phyloP scores from a whole-genome alignment of 2,329 filamentous ascomycete species.

The Fusarium nurragi region DNA sequence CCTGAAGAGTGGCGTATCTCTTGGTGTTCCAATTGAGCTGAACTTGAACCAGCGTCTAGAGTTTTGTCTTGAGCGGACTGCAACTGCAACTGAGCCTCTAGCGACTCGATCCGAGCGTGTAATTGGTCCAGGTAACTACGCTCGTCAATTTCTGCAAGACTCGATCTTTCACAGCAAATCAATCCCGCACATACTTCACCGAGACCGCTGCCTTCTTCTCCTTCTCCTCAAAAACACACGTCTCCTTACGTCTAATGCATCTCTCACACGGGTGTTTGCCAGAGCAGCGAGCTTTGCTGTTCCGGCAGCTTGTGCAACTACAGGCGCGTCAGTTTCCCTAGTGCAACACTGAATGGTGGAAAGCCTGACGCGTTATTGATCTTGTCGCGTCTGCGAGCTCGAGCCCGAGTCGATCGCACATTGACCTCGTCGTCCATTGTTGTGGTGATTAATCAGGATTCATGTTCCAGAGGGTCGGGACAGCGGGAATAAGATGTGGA shows the following conservation, averaged over 20 bases:
- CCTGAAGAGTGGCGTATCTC: background rate
- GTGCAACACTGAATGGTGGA: background rate
- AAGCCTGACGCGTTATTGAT: conserved; percentile 19
- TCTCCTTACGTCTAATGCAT: conserved; percentile 29
- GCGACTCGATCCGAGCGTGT: conserved; percentile 25
- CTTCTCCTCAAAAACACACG: conserved; percentile 33
- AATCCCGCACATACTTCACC: conserved; percentile 17
- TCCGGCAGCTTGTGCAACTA: conserved; percentile 35
- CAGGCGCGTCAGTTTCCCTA: background rate
- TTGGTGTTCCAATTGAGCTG: background rate
- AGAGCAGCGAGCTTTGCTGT: conserved; percentile 33
- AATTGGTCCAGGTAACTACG: conserved; percentile 31
- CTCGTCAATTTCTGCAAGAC: background rate
- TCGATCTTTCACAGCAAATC: background rate
- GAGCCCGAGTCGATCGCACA: background rate
- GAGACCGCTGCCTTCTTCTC: conserved; percentile 29
- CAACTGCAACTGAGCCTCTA: conserved; percentile 22
- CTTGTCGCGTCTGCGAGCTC: conserved; percentile 13
- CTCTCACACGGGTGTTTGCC: conserved; percentile 30
- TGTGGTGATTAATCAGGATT: background rate
- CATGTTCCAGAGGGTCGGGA: background rate
- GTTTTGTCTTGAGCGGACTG: background rate
- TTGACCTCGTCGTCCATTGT: conserved; percentile 4
- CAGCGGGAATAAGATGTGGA: conserved; percentile 3
- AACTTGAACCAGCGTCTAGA: background rate